phyloP scores from a whole-genome alignment of 805 yeast genomes.

The Danielia reshetovae region DNA sequence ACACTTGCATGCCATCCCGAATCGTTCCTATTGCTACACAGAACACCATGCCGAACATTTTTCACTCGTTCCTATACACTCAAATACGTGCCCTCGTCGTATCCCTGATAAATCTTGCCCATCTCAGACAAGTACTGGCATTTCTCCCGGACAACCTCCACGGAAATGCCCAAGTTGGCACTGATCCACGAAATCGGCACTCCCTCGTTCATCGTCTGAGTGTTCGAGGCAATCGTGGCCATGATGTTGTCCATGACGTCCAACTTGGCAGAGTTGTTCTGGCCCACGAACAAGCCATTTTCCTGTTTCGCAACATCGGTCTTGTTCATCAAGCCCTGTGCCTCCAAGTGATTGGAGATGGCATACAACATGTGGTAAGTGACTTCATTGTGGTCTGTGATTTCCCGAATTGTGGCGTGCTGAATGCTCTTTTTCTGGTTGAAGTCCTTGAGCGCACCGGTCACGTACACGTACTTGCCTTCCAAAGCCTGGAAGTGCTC shows the following conservation, averaged over 20 bases:
- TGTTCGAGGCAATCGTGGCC: slow-evolving; percentile 45
- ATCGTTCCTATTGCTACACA: background rate
- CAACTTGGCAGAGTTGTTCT: slow-evolving; percentile 17
- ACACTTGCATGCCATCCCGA: background rate
- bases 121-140: slow-evolving; percentile 58
- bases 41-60: no score
- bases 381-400: slow-evolving; percentile 64
- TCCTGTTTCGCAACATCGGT: slow-evolving; percentile 17
- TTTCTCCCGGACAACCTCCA: slow-evolving; percentile 45
- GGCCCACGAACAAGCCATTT: slow-evolving; percentile 30
- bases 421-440: slow-evolving; percentile 62
- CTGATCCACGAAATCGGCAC: slow-evolving; percentile 64
- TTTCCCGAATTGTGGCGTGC: slow-evolving; percentile 53
- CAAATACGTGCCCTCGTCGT: slow-evolving; percentile 60
- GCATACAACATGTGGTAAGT: slow-evolving; percentile 65
- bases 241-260: slow-evolving; percentile 41
- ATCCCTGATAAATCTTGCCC: slow-evolving; percentile 66
- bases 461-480: slow-evolving; percentile 59
- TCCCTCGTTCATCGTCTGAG: slow-evolving; percentile 66
- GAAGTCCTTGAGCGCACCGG: slow-evolving; percentile 49
- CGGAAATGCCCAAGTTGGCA: slow-evolving; percentile 49
- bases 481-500: slow-evolving; percentile 34
- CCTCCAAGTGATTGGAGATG: slow-evolving; percentile 51
- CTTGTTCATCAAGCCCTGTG: slow-evolving; percentile 42
- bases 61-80: slow-evolving; percentile 11